phyloP scores from a whole-genome alignment of 2,329 filamentous ascomycete species.

The Microcera coccophila region DNA sequence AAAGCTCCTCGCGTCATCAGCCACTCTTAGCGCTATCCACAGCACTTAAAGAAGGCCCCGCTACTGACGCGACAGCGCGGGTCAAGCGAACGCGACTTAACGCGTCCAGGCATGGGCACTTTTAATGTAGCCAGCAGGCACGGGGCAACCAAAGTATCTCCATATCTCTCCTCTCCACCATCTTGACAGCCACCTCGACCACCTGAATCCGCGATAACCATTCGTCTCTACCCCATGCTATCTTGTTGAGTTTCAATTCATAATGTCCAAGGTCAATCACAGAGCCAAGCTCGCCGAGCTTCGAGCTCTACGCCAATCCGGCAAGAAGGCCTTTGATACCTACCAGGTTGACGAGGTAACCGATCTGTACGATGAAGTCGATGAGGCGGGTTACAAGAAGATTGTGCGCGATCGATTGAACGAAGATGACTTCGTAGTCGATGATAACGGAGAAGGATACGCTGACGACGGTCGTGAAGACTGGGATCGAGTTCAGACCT shows the following conservation, averaged over 20 bases:
- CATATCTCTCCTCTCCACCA: background rate
- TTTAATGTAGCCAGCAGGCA: slow-evolving; percentile 8
- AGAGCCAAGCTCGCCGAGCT: slow-evolving; percentile 69
- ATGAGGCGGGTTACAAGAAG: slow-evolving; percentile 96
- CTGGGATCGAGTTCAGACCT: slow-evolving; percentile 70
- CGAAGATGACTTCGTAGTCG: slow-evolving; percentile 95
- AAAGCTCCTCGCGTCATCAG: background rate
- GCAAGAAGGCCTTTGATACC: slow-evolving; percentile 83
- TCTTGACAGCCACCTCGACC: slow-evolving; percentile 4
- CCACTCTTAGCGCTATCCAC: background rate
- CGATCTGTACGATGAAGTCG: slow-evolving; percentile 90
- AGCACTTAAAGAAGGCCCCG: slow-evolving; percentile 8
- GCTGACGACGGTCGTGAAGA: slow-evolving; percentile 95
- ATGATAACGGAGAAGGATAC: slow-evolving; percentile 96
- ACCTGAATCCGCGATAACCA: background rate
- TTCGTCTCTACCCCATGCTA: slow-evolving; percentile 11
- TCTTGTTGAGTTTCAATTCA: slow-evolving; percentile 16
- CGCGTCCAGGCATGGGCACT: slow-evolving; percentile 10
- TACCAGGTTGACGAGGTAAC: slow-evolving; percentile 84
- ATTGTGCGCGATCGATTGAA: slow-evolving; percentile 85
- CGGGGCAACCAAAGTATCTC: slow-evolving; percentile 3
- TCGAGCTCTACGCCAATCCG: slow-evolving; percentile 75
- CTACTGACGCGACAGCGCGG: slow-evolving; percentile 3
- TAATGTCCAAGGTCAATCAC: slow-evolving; percentile 37
- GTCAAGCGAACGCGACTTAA: slow-evolving; percentile 4